Base-by-base conservation (phyloP, 768 basidiomycete species). In the Lyophyllum atratum region DNA sequence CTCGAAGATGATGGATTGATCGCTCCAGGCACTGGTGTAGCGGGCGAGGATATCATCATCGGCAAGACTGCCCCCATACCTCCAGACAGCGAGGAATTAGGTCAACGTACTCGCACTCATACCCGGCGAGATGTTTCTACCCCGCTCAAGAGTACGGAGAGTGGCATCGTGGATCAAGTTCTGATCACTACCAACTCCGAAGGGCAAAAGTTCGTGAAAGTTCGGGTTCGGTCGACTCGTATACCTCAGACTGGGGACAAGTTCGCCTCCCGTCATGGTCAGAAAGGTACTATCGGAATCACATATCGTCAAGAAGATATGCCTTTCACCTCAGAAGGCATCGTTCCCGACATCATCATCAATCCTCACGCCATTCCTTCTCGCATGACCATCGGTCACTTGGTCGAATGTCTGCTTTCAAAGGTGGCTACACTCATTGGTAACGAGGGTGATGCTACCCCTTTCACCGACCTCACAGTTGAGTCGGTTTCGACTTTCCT, bases 301-400 rank as follows among this genome's bases (percentile, higher is more conserved):
- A 98, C 96, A 0, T 99, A 99, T 70, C 93, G 97, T 50, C 97
- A 98, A 72, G 97, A 99, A 72, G 97, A 99, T 70, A 98, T 99
- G 97, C 97, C 97, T 28, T 99, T 98, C 78, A 96, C 95, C 2
- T 87, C 89, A 2, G 95, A 98, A 69, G 97, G 97, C 56, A 93
- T 98, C 65, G 92, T 92, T 1, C 97, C 97, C 10, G 97, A 99
- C 72, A 82, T 99, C 66, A 84, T 99, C 76, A 99, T 99, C 74
- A 99, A 99, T 68, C 97, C 97, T 37, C 97, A 99, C 72, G 97
- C 97, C 67, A 99, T 99, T 73, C 97, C 97, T 4, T 98, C 97
- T 51, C 96, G 97, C 76, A 99, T 99, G 97, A 99, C 97, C 22
- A 99, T 99, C 64, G 97, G 97, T 24, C 97, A 99, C 74, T 86